Evolutionary conservation across 805 yeast genomes (phyloP).

Genomic region (Kazachstania africana): DNA sequence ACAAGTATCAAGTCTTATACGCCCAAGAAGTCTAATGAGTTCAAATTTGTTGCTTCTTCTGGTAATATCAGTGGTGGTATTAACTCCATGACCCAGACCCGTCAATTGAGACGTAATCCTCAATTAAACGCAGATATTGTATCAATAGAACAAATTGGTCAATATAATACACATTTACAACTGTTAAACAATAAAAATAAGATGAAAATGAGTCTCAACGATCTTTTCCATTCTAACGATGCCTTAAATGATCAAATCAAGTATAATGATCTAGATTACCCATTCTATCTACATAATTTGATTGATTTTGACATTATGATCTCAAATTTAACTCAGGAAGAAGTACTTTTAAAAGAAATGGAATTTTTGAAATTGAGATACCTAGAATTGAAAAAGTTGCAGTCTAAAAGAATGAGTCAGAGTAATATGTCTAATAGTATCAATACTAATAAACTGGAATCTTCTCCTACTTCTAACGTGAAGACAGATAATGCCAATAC

Average conservation of each 20-base stretch:
- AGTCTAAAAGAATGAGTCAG: neutral
- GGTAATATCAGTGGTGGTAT: neutral
- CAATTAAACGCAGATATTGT: neutral
- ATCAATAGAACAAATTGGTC: conserved; percentile 9
- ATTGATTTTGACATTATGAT: conserved; percentile 8
- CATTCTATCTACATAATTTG: conserved; percentile 2
- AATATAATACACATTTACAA: conserved; percentile 9
- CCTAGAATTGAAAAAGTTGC: conserved; percentile 6
- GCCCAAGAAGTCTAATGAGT: neutral
- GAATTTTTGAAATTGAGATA: conserved; percentile 9
- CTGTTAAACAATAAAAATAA: conserved; percentile 4
- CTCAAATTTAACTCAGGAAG: conserved; percentile 12
- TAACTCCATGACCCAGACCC: neutral
- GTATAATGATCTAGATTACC: neutral
- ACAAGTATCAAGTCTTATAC: neutral
- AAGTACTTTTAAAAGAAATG: conserved; percentile 13
- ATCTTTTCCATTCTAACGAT: conserved; percentile 1
- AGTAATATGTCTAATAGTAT: neutral
- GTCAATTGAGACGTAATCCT: neutral
- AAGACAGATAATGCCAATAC: neutral
- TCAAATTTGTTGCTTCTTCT: neutral
- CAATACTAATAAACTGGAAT: neutral
- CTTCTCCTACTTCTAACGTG: neutral
- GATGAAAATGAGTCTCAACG: conserved; percentile 1
- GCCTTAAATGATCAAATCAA: neutral